Evolutionary conservation across 768 basidiomycete species (phyloP), one percentile per base, ranked within the genome.

Genomic region (Boletus sensibilis): DNA sequence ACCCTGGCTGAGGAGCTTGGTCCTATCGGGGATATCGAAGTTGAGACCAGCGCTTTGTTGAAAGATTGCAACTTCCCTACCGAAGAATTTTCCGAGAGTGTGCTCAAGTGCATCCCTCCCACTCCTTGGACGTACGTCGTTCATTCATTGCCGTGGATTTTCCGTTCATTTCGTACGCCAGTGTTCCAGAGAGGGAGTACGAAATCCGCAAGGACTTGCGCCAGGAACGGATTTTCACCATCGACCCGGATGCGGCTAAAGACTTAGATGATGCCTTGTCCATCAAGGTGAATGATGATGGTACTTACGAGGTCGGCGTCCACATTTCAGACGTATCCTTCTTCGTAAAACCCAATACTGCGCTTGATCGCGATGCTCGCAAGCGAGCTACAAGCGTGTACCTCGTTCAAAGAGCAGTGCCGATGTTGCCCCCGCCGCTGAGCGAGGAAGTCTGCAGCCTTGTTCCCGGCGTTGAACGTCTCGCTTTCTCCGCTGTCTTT

Each of bases 41-140:
- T 97, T 9, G 97, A 99, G 75, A 98, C 96, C 5, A 95, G 92
- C 58, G 97, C 97, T 9, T 78, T 99, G 57, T 79, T 99, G 61
- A 98, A 98, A 73, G 97, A 99, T 72, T 98, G 94, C 80, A 98
- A 98, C 75, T 98, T 98, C 86, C 93, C 96, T 2, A 91, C 93
- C 0, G 94, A 96, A 72, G 97, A 98, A 60, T 99, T 99, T 74
- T 84, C 88, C 10, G 97, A 99, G 45, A 90, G 90, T 65, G 94
- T 98, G 23, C 68, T 94, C 60, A 98, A 98, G 73, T 98, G 97
- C 69, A 75, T 98, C 25, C 97, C 97, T 46, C 97, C 97, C 23
- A 82, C 91, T 58, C 97, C 97, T 14, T 99, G 94, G 94, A 84
- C 80, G 88, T 92, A 69, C 75, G 88, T 56, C 52, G 5, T 61